phyloP scores from a whole-genome alignment of 1,284 basidiomycete species.

The Ceratobasidium sp. region DNA sequence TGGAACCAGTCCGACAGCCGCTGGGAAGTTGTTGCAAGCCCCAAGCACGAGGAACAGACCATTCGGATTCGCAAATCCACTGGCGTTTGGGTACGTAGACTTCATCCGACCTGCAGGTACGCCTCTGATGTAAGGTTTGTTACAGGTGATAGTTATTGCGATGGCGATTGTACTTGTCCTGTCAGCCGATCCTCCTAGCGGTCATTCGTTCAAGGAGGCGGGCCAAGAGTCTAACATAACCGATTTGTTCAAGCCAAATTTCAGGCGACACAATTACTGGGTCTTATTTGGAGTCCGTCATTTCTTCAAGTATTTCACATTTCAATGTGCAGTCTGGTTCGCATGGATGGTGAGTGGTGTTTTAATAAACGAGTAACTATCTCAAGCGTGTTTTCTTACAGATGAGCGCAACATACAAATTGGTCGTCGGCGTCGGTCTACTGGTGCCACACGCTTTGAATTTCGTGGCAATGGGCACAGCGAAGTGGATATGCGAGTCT shows the following conservation, averaged over 20 bases:
- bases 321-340: neutral
- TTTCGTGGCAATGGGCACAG: neutral
- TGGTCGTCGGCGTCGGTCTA: neutral
- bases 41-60: neutral
- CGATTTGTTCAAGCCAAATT: constrained; percentile 1
- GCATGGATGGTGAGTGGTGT: neutral
- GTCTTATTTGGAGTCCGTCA: constrained; percentile 1
- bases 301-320: constrained; percentile 3
- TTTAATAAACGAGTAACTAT: constrained; percentile 1
- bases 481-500: constrained; percentile 3
- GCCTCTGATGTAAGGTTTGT: too few relatives aligned
- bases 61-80: neutral
- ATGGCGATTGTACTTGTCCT: neutral
- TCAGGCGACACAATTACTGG: constrained; percentile 5
- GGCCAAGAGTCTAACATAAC: neutral
- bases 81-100: neutral
- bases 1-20: neutral
- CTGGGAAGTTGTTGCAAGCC: constrained; percentile 1
- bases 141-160: neutral
- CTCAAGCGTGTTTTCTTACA: neutral
- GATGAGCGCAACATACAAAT: neutral
- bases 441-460: constrained; percentile 3
- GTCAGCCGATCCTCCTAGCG: neutral
- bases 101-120: neutral
- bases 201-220: neutral